phyloP scores from a whole-genome alignment of 768 basidiomycete genomes.

The Krasilnikovozyma curviuscula region DNA sequence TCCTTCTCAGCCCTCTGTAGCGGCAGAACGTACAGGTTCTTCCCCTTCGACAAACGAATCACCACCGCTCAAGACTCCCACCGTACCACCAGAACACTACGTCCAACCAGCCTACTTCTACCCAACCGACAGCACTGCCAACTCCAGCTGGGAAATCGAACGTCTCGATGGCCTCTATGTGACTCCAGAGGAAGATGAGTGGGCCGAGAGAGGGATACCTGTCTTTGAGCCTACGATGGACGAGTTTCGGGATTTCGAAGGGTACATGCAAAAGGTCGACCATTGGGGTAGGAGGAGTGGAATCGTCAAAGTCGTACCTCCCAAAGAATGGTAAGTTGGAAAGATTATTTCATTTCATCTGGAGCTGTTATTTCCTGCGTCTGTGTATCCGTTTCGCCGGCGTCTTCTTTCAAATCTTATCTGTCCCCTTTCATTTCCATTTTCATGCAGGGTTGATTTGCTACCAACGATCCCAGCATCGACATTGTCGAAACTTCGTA shows the following conservation, averaged over 20 bases:
- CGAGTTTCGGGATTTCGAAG: conserved; percentile 63
- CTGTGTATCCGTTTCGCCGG: not conserved
- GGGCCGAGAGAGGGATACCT: conserved; percentile 49
- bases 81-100: no score
- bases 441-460: conserved; percentile 39
- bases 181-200: conserved; percentile 25
- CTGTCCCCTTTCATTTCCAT: not conserved
- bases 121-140: not conserved
- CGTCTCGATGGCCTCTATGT: no score
- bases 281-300: conserved; percentile 79
- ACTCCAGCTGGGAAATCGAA: no score
- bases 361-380: not conserved
- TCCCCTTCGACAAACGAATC: no score
- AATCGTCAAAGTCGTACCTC: conserved; percentile 90
- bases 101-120: conserved; percentile 12
- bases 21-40: no score
- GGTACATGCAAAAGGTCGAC: conserved; percentile 65
- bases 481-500: conserved; percentile 49
- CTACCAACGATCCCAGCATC: conserved; percentile 50
- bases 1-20: no score
- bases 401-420: not conserved
- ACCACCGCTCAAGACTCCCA: no score
- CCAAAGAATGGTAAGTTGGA: conserved; percentile 69
- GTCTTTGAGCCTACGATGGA: conserved; percentile 88
- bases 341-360: not conserved